These are phyloP conservation scores for Termitomyces sp. DNA, from an alignment of 768 basidiomycete species.

Conservation along the genomic window DNA sequence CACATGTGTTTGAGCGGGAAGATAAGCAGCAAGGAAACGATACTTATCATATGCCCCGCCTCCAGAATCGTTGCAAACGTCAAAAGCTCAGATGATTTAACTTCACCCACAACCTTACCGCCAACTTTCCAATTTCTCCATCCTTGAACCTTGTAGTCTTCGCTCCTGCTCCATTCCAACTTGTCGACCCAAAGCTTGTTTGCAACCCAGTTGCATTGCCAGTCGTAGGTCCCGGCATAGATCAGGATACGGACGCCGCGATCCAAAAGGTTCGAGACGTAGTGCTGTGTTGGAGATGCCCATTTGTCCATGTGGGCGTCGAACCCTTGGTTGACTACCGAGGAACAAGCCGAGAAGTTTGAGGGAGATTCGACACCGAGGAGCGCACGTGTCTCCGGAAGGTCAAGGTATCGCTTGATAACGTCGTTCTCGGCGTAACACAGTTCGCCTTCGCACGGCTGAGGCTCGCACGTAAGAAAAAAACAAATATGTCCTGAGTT, in stretches of 20 bases:
- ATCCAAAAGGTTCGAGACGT: conserved; percentile 63
- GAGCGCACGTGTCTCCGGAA: conserved; percentile 12
- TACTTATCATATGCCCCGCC: conserved; percentile 56
- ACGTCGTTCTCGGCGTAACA: conserved; percentile 16
- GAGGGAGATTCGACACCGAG: conserved; percentile 21
- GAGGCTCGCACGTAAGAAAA: background rate
- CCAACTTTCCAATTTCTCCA: conserved; percentile 57
- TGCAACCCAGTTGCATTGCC: conserved; percentile 77
- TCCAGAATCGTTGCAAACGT: conserved; percentile 33
- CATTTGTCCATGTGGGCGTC: conserved; percentile 48
- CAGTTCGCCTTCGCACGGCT: conserved; percentile 17
- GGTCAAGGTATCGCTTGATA: conserved; percentile 16
- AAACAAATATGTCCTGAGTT: background rate
- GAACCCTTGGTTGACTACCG: conserved; percentile 45
- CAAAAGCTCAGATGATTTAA: conserved; percentile 28
- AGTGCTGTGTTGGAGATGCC: conserved; percentile 47
- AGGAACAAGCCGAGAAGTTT: conserved; percentile 56
- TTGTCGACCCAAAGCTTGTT: conserved; percentile 73
- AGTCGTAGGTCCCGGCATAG: conserved; percentile 72
- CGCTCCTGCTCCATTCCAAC: conserved; percentile 65
- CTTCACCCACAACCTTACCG: conserved; percentile 41
- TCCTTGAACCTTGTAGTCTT: conserved; percentile 38
- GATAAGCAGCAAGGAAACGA: conserved; percentile 1
- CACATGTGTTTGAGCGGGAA: conserved; percentile 12
- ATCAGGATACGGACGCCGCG: conserved; percentile 70